Conservation (phyloP, 306 rosid species). For the Canavalia gladiata region DNA sequence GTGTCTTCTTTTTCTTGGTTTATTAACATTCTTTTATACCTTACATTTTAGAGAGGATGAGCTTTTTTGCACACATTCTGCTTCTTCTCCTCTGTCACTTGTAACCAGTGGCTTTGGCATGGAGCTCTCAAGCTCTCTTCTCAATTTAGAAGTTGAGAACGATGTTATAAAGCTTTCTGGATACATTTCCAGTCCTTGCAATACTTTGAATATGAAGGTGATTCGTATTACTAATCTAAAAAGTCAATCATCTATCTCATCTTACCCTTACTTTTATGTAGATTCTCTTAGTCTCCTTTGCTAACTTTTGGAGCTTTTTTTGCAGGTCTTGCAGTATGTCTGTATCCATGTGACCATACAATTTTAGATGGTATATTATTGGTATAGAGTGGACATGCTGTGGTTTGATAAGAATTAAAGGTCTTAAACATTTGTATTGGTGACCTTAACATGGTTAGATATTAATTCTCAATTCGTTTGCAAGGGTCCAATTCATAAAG, state of each 20-base stretch:
- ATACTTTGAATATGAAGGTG: constrained; percentile 68
- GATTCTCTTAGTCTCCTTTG: constrained; percentile 34
- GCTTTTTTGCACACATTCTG: constrained; percentile 72
- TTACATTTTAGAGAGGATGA: constrained; percentile 70
- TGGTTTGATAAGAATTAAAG: constrained; percentile 47
- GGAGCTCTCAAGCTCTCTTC: constrained; percentile 68
- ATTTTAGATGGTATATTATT: constrained; percentile 48
- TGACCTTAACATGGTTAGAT: constrained; percentile 82
- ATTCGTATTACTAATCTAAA: constrained; percentile 41
- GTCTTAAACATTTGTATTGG: constrained; percentile 34
- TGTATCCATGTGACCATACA: constrained; percentile 78
- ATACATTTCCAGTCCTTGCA: constrained; percentile 73
- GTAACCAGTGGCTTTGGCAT: constrained; percentile 77
- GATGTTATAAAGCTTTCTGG: constrained; percentile 79
- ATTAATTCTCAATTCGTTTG: constrained; percentile 81
- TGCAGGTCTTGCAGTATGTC: constrained; percentile 90
- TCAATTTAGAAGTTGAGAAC: constrained; percentile 60
- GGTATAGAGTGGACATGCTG: constrained; percentile 47
- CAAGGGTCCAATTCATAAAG: constrained; percentile 93
- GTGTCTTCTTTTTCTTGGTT: constrained; percentile 40
- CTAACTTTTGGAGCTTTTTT: constrained; percentile 40
- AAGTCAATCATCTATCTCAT: constrained; percentile 44
- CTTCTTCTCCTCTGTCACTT: constrained; percentile 78
- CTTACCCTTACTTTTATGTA: constrained; percentile 15
- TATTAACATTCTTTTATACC: constrained; percentile 45